A percentile compares a stretch with the other conserved stretches of the same genome.
phyloP scores from a whole-genome alignment of 345 rosid species.

The Murraya paniculata region DNA sequence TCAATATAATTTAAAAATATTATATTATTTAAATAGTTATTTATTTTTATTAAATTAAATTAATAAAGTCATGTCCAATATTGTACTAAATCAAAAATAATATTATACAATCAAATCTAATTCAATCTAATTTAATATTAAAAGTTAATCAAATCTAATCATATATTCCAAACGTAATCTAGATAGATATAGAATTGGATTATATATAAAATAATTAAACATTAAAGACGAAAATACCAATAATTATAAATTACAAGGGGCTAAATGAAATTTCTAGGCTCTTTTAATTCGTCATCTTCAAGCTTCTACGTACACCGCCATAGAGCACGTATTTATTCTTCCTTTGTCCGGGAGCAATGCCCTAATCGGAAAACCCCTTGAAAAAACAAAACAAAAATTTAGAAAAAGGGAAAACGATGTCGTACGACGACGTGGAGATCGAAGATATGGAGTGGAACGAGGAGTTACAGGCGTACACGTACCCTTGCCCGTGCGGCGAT shows the following conservation, averaged over 20 bases:
- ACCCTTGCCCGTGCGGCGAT: conserved; percentile 95
- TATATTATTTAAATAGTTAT: too few species aligned
- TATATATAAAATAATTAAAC: background rate
- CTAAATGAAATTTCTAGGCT: background rate
- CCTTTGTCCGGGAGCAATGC: background rate
- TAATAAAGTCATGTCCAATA: too few species aligned
- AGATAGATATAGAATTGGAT: background rate
- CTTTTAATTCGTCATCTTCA: background rate
- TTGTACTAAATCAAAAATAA: too few species aligned
- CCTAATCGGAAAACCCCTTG: background rate
- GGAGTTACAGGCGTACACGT: conserved; percentile 71
- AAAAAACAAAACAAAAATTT: background rate
- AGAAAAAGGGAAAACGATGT: conserved; percentile 37
- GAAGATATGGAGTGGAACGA: conserved; percentile 97
- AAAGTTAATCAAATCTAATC: too few species aligned
- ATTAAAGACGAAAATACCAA: background rate
- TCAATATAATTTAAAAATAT: too few species aligned
- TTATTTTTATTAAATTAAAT: too few species aligned
- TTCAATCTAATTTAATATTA: too few species aligned
- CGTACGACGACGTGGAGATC: conserved; percentile 97
- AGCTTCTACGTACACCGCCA: background rate
- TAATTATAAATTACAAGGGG: background rate
- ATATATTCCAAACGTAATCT: too few species aligned
- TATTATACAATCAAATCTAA: too few species aligned
- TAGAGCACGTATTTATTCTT: background rate